These are phyloP conservation scores for Beauveria sp. DNA, from an alignment of 2,329 filamentous ascomycete species.

Conservation along the genomic window DNA sequence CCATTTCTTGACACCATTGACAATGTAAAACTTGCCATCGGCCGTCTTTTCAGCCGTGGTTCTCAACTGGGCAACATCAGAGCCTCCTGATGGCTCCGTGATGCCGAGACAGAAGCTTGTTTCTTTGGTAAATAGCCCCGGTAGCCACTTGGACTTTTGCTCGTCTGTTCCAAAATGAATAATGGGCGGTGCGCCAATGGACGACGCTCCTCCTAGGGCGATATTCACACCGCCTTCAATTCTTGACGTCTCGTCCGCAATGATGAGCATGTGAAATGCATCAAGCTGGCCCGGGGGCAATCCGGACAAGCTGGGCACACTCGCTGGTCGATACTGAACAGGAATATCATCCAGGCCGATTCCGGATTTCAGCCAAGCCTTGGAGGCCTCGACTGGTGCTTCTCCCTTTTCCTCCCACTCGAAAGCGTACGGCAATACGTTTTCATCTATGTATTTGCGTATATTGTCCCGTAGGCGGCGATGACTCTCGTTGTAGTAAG, in stretches of 20 bases:
- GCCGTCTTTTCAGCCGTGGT: conserved; percentile 45
- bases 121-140: conserved; percentile 49
- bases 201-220: conserved; percentile 50
- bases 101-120: conserved; percentile 57
- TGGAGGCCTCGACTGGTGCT: conserved; percentile 36
- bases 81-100: conserved; percentile 55
- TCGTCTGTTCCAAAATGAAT: conserved; percentile 53
- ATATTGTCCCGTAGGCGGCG: conserved; percentile 48
- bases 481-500: conserved; percentile 59
- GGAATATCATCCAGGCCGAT: conserved; percentile 30
- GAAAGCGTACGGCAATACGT: conserved; percentile 49
- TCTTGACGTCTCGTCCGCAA: conserved; percentile 47
- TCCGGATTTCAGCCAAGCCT: conserved; percentile 30
- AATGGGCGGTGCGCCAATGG: conserved; percentile 57
- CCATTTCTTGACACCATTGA: conserved; percentile 64
- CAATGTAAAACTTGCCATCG: conserved; percentile 46
- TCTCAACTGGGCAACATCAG: conserved; percentile 56
- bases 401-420: conserved; percentile 56
- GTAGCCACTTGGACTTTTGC: conserved; percentile 51
- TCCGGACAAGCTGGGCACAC: conserved; percentile 33
- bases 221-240: conserved; percentile 50
- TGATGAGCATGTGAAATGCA: conserved; percentile 48
- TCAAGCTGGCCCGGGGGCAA: conserved; percentile 44
- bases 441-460: conserved; percentile 50
- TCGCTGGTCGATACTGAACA: conserved; percentile 29